Evolutionary conservation across 2,329 filamentous ascomycete species (phyloP), one percentile per base, ranked within the genome.

Genomic region (Fusarium burgessii): DNA sequence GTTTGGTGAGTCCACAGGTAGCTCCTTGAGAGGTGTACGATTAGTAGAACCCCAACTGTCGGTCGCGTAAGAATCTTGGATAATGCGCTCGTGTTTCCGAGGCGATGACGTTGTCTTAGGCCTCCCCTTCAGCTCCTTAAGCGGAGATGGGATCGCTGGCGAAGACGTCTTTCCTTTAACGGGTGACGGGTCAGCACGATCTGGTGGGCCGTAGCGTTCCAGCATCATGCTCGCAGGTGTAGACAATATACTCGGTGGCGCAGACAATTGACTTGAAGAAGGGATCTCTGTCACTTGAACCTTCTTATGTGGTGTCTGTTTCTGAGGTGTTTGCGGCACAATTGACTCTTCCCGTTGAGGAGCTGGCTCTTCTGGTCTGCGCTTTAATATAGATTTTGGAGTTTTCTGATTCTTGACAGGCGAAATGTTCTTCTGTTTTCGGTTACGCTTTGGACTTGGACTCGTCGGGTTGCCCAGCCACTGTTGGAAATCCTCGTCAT

Each of bases 21-120:
- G 51, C 55, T 66, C 68, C 13, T 61, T 60, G 5, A 74, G 58
- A 20, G 76, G 76, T 20, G 77, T 76, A 27, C 66, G 71, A 2
- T 70, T 56, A 12, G 57, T 57, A 2, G 80, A 76, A 7, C 59
- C 70, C 77, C 76, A 79, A 32, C 77, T 80, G n/a, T 77, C 77
- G 7, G 80, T 80, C 20, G 80, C 82, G 70, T 80, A 85, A 12
- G 84, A 85, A 61, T 87, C 84, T 54, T 85, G 78, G 23, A 87
- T 82, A 5, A 83, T 80, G n/a, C 82, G 66, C 10, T 80, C 71
- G 23, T 71, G 62, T 14, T 62, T 63, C 36, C 69, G 70, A 11
- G 68, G 70, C 7, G 72, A 71, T 8, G 49, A 65, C 8, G 71
- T 32, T 7, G 69, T 75, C 35, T 72, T 73, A 1, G 72, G 60